Evolutionary conservation across 139 green algal genomes (phyloP).

Genomic region (Chlorella sp.): DNA sequence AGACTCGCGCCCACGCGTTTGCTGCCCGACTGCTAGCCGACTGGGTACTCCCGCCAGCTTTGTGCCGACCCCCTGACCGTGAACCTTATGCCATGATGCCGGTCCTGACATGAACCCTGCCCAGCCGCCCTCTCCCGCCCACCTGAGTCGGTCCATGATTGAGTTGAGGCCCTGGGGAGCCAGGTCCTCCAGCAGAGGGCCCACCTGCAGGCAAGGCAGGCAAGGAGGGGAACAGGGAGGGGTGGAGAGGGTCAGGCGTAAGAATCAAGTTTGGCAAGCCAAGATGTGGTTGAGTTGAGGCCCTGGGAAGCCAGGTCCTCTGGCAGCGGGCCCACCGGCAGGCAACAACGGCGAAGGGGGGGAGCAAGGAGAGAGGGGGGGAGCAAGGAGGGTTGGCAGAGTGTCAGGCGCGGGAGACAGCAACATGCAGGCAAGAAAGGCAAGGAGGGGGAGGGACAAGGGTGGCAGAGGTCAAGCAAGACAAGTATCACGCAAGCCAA

Average conservation of each 20-base stretch:
- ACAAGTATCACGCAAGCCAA: too few species aligned
- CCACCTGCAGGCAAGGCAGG: conserved; percentile 20
- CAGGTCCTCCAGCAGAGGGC: conserved; percentile 55
- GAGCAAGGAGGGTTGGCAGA: too few species aligned
- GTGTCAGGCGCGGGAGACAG: too few species aligned
- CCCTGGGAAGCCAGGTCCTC: conserved; percentile 43
- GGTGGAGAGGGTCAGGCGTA: neutral
- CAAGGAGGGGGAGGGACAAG: neutral
- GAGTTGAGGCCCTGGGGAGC: conserved; percentile 32
- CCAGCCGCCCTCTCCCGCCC: conserved; percentile 15
- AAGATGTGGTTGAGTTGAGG: conserved; percentile 72
- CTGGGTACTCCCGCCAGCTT: too few species aligned
- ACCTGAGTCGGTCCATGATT: conserved; percentile 92
- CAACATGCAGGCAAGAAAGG: neutral
- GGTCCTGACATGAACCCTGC: neutral
- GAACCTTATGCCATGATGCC: too few species aligned
- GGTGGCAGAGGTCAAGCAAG: neutral
- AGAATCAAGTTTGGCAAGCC: too few species aligned
- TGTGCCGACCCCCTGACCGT: too few species aligned
- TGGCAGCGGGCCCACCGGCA: conserved; percentile 50
- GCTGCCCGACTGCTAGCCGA: too few species aligned
- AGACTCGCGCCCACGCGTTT: too few species aligned
- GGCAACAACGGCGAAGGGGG: too few species aligned
- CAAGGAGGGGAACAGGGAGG: neutral
- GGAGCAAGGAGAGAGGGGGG: neutral